Evolutionary conservation across 331 rosid species (phyloP).

Genomic region (Arachis monticola): DNA sequence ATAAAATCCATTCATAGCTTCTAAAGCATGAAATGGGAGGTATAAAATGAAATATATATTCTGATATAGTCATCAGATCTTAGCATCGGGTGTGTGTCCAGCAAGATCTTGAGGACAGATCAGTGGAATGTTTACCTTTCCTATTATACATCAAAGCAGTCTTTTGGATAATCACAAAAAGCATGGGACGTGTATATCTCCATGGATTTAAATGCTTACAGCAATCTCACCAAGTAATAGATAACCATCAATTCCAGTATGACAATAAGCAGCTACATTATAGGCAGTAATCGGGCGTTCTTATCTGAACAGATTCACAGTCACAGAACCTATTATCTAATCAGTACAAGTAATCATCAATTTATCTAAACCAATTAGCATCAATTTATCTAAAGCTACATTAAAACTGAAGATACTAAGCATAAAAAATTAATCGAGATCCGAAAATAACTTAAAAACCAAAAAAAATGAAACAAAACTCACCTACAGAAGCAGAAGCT

Average conservation of each 20-base stretch:
- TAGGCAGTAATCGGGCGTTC: conserved; percentile 74
- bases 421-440: too few species aligned
- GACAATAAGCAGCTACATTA: not conserved
- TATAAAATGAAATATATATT: too few species aligned
- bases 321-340: too few species aligned
- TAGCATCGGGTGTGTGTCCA: conserved; percentile 37
- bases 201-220: conserved; percentile 41
- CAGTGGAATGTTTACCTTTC: conserved; percentile 53
- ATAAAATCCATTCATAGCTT: too few species aligned
- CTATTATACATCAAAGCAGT: conserved; percentile 60
- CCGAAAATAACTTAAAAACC: conserved; percentile 36
- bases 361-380: too few species aligned
- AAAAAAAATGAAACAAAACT: too few species aligned
- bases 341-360: too few species aligned
- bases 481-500: too few species aligned
- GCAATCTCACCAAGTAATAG: conserved; percentile 28
- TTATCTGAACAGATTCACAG: not conserved
- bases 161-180: conserved; percentile 46
- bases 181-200: conserved; percentile 39
- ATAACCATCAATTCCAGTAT: conserved; percentile 29
- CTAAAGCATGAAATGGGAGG: too few species aligned
- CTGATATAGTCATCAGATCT: too few species aligned
- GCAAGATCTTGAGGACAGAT: conserved; percentile 55
- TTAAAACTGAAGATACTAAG: too few species aligned
- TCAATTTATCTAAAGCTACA: too few species aligned